These are phyloP conservation scores for Buddleja alternifolia DNA, from an alignment of 257 asterid genomes.

Conservation along the genomic window DNA sequence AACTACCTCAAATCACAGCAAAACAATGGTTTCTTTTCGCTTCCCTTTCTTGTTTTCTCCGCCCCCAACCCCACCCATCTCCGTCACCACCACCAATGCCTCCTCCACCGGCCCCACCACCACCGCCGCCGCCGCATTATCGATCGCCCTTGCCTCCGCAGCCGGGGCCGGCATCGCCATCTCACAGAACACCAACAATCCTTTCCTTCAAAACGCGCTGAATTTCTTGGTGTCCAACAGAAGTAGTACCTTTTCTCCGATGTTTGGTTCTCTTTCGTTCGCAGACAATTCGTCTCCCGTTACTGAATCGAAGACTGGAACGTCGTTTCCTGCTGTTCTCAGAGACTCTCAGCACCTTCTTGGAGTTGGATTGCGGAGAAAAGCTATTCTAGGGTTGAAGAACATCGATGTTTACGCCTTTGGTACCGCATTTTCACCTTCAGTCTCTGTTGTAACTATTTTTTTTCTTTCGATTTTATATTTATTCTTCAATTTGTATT, in stretches of 20 bases:
- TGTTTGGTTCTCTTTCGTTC: constrained; percentile 78
- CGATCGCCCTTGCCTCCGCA: constrained; percentile 41
- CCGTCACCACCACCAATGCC: constrained; percentile 41
- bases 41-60: constrained; percentile 92
- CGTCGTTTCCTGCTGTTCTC: constrained; percentile 72
- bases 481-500: background rate
- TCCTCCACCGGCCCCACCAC: constrained; percentile 40
- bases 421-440: constrained; percentile 51
- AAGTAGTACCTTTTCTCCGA: constrained; percentile 36
- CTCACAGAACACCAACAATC: constrained; percentile 41
- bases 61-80: constrained; percentile 58
- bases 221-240: constrained; percentile 41
- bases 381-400: constrained; percentile 79
- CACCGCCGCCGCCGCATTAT: constrained; percentile 40
- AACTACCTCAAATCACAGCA: constrained; percentile 16
- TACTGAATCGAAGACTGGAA: constrained; percentile 72
- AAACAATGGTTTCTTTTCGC: constrained; percentile 67
- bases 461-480: background rate
- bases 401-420: constrained; percentile 90
- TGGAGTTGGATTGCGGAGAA: constrained; percentile 77
- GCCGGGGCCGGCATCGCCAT: constrained; percentile 62
- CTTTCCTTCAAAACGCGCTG: constrained; percentile 47
- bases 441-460: background rate
- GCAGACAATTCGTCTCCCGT: constrained; percentile 51
- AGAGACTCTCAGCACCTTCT: constrained; percentile 80